Evolutionary conservation across 2,329 filamentous ascomycete species (phyloP).

Genomic region (Piedraia hortae): DNA sequence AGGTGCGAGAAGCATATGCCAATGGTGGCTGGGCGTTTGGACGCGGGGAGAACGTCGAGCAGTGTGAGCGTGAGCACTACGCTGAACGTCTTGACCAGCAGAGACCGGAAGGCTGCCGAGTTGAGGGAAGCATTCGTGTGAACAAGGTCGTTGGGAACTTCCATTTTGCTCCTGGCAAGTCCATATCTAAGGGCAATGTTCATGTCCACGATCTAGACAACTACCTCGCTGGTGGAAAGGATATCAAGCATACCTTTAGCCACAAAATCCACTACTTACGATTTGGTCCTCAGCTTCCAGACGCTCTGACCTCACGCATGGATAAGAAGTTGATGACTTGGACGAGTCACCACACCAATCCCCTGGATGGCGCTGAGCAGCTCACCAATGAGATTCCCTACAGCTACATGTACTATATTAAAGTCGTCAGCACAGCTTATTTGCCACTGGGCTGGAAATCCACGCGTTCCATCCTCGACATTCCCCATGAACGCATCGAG

Average conservation of each 20-base stretch:
- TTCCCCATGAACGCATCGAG: conserved; percentile 24
- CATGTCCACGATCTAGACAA: conserved; percentile 94
- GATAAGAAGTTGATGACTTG: conserved; percentile 31
- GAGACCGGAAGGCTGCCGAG: conserved; percentile 72
- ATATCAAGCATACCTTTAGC: conserved; percentile 56
- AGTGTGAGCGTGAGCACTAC: conserved; percentile 88
- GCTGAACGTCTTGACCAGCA: conserved; percentile 66
- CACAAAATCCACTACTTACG: conserved; percentile 71
- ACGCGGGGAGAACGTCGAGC: conserved; percentile 71
- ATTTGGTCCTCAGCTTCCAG: conserved; percentile 76
- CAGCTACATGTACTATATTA: conserved; percentile 99
- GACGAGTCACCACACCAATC: conserved; percentile 81
- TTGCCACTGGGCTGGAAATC: conserved; percentile 72
- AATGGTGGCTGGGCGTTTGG: conserved; percentile 80
- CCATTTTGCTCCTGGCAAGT: conserved; percentile 85
- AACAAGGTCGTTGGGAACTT: conserved; percentile 99
- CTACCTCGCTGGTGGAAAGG: conserved; percentile 52
- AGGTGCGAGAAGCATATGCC: conserved; percentile 86
- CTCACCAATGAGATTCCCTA: conserved; percentile 53
- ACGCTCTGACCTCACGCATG: conserved; percentile 38
- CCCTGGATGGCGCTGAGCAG: conserved; percentile 58
- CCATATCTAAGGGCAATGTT: conserved; percentile 88
- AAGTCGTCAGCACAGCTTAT: conserved; percentile 90
- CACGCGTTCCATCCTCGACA: conserved; percentile 15
- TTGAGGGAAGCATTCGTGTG: conserved; percentile 73